These are phyloP conservation scores for Nicotiana tabacum DNA, from an alignment of 257 asterid genomes.

Conservation along the genomic window DNA sequence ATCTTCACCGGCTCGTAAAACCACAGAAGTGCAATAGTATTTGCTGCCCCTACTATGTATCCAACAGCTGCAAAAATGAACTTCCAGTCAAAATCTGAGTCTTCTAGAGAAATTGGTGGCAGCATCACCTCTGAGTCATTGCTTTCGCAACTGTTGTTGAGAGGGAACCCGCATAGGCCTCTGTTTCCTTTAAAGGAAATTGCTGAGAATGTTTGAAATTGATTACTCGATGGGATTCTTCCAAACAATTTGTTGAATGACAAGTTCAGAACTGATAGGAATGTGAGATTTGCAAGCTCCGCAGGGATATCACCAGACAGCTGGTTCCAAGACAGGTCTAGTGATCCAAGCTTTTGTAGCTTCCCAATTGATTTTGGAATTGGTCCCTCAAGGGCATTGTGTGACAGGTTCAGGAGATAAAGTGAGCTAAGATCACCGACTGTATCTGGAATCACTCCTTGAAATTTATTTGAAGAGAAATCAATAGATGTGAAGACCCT, in stretches of 20 bases:
- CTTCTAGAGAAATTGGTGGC: not conserved
- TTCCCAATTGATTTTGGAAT: conserved; percentile 32
- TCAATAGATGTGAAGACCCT: conserved; percentile 35
- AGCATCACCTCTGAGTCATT: not conserved
- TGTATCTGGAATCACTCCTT: conserved; percentile 32
- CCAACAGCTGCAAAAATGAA: conserved; percentile 52
- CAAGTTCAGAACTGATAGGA: conserved; percentile 42
- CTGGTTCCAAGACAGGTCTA: conserved; percentile 38
- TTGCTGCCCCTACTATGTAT: conserved; percentile 48
- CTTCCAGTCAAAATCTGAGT: not conserved
- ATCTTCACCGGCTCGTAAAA: conserved; percentile 46
- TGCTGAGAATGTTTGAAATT: conserved; percentile 35
- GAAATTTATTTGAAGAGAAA: conserved; percentile 40
- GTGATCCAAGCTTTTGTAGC: conserved; percentile 22
- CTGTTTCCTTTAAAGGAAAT: conserved; percentile 36
- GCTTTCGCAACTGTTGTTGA: conserved; percentile 19
- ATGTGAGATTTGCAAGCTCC: conserved; percentile 35
- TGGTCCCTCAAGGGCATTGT: conserved; percentile 28
- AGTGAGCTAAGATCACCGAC: conserved; percentile 29
- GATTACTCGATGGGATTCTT: conserved; percentile 39
- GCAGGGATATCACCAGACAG: conserved; percentile 42
- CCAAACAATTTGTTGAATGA: conserved; percentile 39
- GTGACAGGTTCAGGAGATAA: conserved; percentile 35
- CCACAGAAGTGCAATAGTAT: conserved; percentile 42
- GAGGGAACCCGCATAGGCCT: conserved; percentile 47